These are phyloP conservation scores for Lactarius hatsudake DNA, from an alignment of 768 basidiomycete genomes.

Conservation along the genomic window DNA sequence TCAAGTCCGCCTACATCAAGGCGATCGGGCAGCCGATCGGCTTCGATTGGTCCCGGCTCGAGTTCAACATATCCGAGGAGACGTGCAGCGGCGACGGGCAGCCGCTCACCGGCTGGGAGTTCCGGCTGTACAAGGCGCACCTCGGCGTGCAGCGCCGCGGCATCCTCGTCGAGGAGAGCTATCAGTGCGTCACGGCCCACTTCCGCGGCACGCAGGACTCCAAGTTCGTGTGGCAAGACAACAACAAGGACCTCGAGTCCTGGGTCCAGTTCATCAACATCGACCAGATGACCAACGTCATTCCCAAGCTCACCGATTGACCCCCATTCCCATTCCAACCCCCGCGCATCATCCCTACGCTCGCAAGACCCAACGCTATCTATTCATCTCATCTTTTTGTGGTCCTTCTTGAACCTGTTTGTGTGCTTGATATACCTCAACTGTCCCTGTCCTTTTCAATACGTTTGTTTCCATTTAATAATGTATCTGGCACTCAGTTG, in stretches of 20 bases:
- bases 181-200: conserved; percentile 77
- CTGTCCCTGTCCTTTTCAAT: not conserved
- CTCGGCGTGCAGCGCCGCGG: conserved; percentile 64
- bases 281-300: conserved; percentile 77
- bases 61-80: conserved; percentile 70
- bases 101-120: conserved; percentile 79
- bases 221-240: conserved; percentile 71
- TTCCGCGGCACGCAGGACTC: conserved; percentile 65
- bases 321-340: not conserved
- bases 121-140: conserved; percentile 72
- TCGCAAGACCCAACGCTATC: conserved; percentile 9
- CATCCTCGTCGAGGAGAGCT: conserved; percentile 58
- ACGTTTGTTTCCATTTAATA: conserved; percentile 13
- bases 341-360: no score
- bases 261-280: conserved; percentile 87
- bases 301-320: conserved; percentile 67
- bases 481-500: not conserved
- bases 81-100: conserved; percentile 65
- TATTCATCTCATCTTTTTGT: conserved; percentile 10
- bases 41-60: conserved; percentile 78
- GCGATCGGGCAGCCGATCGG: conserved; percentile 80
- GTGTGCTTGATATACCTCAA: conserved; percentile 25
- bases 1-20: conserved; percentile 80
- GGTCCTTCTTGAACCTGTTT: conserved; percentile 3
- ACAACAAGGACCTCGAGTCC: conserved; percentile 60